Evolutionary conservation across 2,329 filamentous ascomycete genomes (phyloP).

Genomic region (Byssothecium circinans): DNA sequence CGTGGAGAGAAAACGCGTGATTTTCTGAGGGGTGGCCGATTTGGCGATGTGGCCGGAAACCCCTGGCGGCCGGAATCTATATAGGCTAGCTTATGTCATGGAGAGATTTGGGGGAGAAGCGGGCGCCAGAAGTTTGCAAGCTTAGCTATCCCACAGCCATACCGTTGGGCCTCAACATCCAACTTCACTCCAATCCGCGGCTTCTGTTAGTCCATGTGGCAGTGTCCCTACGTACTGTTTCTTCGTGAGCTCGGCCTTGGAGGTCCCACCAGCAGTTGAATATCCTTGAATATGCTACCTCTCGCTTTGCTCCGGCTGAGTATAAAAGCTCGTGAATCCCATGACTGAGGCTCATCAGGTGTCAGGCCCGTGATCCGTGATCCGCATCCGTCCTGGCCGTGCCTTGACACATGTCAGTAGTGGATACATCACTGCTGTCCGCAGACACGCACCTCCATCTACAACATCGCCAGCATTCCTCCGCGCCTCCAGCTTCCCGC

Average conservation of each 20-base stretch:
- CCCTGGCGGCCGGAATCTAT: too few species aligned
- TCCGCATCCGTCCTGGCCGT: neutral
- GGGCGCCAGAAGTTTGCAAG: too few species aligned
- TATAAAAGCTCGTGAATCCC: neutral
- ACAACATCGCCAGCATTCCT: too few species aligned
- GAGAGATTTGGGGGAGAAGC: too few species aligned
- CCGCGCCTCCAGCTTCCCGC: too few species aligned
- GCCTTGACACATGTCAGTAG: too few species aligned
- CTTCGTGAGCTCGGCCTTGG: neutral
- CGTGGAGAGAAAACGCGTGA: too few species aligned
- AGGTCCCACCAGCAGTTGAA: neutral
- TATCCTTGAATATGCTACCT: neutral
- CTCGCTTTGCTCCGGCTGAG: constrained; percentile 25
- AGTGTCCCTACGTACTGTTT: neutral
- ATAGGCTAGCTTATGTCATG: too few species aligned
- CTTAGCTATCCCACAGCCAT: neutral
- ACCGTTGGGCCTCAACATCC: constrained; percentile 8
- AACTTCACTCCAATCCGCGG: constrained; percentile 7
- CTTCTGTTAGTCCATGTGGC: neutral
- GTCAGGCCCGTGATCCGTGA: constrained; percentile 6
- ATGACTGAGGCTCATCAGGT: constrained; percentile 2
- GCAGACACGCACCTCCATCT: too few species aligned
- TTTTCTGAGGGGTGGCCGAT: too few species aligned
- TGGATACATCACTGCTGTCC: too few species aligned
- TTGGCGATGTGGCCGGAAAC: too few species aligned